Evolutionary conservation across 208 protist genomes (phyloP).

Genomic region (Leishmania martiniquensis): DNA sequence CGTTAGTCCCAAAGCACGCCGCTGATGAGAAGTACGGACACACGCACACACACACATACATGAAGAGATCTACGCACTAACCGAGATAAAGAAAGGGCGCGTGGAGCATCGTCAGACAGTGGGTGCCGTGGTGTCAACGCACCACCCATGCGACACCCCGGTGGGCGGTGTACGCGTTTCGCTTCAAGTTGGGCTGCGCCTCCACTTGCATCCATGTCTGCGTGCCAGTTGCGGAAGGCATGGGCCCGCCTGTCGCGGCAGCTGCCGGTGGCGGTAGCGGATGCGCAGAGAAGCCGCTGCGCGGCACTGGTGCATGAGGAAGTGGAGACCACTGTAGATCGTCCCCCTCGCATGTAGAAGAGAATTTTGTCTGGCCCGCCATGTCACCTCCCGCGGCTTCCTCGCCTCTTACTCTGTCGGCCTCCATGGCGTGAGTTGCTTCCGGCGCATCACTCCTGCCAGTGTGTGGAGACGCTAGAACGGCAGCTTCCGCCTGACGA

Average conservation of each 20-base stretch:
- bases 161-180: conserved; percentile 25
- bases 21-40: not conserved
- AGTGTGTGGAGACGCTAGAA: not conserved
- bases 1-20: not conserved
- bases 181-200: conserved; percentile 38
- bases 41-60: not conserved
- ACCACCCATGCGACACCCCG: conserved; percentile 65
- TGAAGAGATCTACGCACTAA: not conserved
- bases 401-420: not conserved
- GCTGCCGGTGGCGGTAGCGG: not conserved
- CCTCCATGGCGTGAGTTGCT: not conserved
- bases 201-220: conserved; percentile 23
- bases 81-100: not conserved
- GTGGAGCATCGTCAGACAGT: not conserved
- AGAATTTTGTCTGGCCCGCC: not conserved
- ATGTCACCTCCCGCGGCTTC: not conserved
- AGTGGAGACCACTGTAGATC: not conserved
- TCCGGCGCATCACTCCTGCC: not conserved
- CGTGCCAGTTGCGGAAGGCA: not conserved
- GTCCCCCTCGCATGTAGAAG: not conserved
- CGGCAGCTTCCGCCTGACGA: conserved; percentile 6
- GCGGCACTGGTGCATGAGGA: not conserved
- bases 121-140: conserved; percentile 14
- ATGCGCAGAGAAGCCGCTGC: not conserved
- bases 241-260: not conserved